Evolutionary conservation across 2,329 filamentous ascomycete species (phyloP).

Genomic region (Scedosporium apiospermum): DNA sequence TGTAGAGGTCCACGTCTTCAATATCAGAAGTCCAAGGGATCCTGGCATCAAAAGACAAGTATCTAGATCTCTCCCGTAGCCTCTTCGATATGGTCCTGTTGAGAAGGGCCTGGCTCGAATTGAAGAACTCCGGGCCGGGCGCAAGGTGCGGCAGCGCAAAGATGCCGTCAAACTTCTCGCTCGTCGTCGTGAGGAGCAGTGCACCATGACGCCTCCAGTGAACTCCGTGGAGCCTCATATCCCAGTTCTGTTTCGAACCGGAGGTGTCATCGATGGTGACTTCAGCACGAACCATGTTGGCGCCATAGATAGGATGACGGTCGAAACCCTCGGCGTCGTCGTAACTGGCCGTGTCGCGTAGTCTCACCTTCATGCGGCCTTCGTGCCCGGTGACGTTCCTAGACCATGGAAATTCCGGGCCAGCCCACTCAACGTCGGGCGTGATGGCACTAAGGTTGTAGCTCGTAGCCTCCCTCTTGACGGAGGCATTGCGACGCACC

Average conservation of each 20-base stretch:
- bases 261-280: constrained; percentile 63
- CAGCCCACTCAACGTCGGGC: constrained; percentile 57
- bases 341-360: constrained; percentile 12
- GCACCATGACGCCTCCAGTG: constrained; percentile 78
- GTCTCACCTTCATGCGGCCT: constrained; percentile 49
- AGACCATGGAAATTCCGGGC: constrained; percentile 50
- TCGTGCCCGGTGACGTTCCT: constrained; percentile 70
- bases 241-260: constrained; percentile 61
- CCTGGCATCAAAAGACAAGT: constrained; percentile 42
- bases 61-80: constrained; percentile 54
- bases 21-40: constrained; percentile 71
- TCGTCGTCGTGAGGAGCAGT: constrained; percentile 77
- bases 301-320: constrained; percentile 50
- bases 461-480: constrained; percentile 33
- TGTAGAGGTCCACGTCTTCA: constrained; percentile 48
- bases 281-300: constrained; percentile 46
- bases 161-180: constrained; percentile 88
- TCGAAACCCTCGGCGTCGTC: constrained; percentile 31
- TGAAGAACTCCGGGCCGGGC: constrained; percentile 46
- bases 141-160: constrained; percentile 81
- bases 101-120: constrained; percentile 53
- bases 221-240: constrained; percentile 71
- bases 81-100: constrained; percentile 62
- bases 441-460: constrained; percentile 58
- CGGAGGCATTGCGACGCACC: constrained; percentile 47